Base-by-base conservation (phyloP, 2,329 filamentous ascomycete species). In the Ilyonectria mors-panacis region DNA sequence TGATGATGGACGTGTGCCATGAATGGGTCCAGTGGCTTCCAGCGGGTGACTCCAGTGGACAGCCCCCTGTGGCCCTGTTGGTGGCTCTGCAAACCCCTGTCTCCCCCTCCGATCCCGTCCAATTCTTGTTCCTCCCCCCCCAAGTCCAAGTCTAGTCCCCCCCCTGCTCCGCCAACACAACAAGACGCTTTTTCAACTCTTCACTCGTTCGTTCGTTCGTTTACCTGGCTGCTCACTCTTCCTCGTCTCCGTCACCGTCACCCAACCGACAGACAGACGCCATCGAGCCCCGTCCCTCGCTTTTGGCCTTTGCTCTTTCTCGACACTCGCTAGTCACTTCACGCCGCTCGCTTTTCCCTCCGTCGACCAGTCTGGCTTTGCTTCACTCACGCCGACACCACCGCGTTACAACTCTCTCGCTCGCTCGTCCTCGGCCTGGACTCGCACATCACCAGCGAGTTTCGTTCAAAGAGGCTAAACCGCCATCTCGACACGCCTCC, bases 281-380 rank as follows among this genome's bases (percentile, higher is more conserved):
- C 44, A 19, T 39, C 51, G 57, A 65, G 26, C 45, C 55, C 64
- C 59, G 66, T 70, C 66, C 64, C 51, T 73, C 51, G 59, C 67
- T 73, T 70, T 63, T 44, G 59, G 65, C 72, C 69, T n/a, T 51
- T 64, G 58, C 58, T 66, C 60, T 69, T 57, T 59, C 55, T 59
- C 45, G 48, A 67, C 70, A 50, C 59, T 75, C 67, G 65, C 72
- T 72, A 53, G 35, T 28, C 47, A 45, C 65, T 45, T 44, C 33
- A 45, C 39, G 30, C 35, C 51, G 44, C 30, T 54, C 64, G 51
- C 48, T 60, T 54, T 58, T 44, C 51, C 39, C 51, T 42, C 58
- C 58, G 58, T 65, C 66, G 54, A 42, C 62, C 65, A 54, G 54
- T 60, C n/a, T 33, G 10, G 42, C 13, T 54, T 45, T 21, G 44